phyloP scores from a whole-genome alignment of 306 rosid genomes.

The Medicago truncatula region MtrunA17r5.0-ANR NC_053045.1:12408501-12409000 shows the following conservation, averaged over 20 bases:
- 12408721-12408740: no score
- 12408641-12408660: slow-evolving; percentile 63
- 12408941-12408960: slow-evolving; percentile 66
- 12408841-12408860: no score
- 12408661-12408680: slow-evolving; percentile 63
- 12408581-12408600: slow-evolving; percentile 54
- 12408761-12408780: no score
- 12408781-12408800: no score
- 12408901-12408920: no score
- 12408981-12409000: slow-evolving; percentile 42
- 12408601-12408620: slow-evolving; percentile 63
- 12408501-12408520: background rate
- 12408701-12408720: no score
- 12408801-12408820: no score
- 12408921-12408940: slow-evolving; percentile 60
- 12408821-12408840: no score
- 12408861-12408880: no score
- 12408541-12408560: slow-evolving; percentile 48
- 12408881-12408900: no score
- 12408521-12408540: background rate
- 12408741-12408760: no score
- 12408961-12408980: slow-evolving; percentile 65
- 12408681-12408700: slow-evolving; percentile 71
- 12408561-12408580: slow-evolving; percentile 78
- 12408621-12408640: slow-evolving; percentile 68